These are phyloP conservation scores for Eucalyptus paniculata DNA, from an alignment of 345 rosid species.

Conservation along the genomic window DNA sequence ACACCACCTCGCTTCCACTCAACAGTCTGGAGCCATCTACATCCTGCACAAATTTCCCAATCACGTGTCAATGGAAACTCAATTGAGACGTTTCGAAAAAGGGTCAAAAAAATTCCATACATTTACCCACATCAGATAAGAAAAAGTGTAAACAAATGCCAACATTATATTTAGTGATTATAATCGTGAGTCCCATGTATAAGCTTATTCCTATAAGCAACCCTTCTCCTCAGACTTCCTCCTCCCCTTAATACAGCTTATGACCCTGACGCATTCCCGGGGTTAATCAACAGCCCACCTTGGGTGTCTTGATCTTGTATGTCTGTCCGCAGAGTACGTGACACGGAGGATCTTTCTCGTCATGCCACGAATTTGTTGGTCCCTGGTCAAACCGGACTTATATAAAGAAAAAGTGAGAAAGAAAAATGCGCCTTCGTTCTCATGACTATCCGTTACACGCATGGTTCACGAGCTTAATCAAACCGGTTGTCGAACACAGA, in stretches of 20 bases:
- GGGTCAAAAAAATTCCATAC: fast-evolving
- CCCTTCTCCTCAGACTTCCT: background rate
- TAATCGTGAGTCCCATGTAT: background rate
- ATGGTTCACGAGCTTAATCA: background rate
- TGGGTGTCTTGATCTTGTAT: background rate
- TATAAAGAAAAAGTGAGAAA: background rate
- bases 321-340: background rate
- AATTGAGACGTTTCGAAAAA: background rate
- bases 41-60: background rate
- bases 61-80: background rate
- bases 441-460: background rate
- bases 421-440: background rate
- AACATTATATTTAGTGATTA: background rate
- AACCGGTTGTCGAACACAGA: background rate
- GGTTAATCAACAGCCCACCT: background rate
- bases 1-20: background rate
- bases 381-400: background rate
- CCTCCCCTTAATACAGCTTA: background rate
- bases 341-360: background rate
- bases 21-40: background rate
- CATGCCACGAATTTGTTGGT: background rate
- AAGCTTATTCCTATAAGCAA: background rate
- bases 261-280: background rate
- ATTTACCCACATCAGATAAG: background rate
- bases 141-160: background rate